These are phyloP conservation scores for Hydrangea macrophylla DNA, from an alignment of 148 eudicot genomes.

Conservation along the genomic window DNA sequence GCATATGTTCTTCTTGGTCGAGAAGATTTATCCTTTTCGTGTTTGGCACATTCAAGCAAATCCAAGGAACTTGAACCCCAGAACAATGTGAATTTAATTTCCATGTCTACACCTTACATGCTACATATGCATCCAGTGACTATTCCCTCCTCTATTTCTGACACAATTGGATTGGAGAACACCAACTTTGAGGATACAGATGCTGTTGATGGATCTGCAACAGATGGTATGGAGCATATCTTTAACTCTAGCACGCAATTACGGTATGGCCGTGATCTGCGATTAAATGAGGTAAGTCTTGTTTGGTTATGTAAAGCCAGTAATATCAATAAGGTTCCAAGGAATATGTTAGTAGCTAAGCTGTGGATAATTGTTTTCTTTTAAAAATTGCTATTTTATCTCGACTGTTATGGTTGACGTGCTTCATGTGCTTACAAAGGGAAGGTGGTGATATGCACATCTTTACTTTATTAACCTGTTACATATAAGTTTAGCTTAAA, in stretches of 20 bases:
- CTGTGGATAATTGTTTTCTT: not conserved
- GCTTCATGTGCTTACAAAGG: not conserved
- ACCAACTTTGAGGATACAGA: conserved; percentile 64
- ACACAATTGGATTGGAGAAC: conserved; percentile 52
- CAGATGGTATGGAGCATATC: conserved; percentile 98
- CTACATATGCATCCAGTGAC: conserved; percentile 83
- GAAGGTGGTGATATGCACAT: not conserved
- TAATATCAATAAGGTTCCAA: not conserved
- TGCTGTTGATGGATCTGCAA: conserved; percentile 58
- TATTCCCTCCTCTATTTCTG: conserved; percentile 73
- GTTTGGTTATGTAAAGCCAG: conserved; percentile 2
- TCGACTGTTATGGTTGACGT: not conserved
- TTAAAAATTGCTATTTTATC: not conserved
- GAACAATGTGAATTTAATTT: conserved; percentile 53
- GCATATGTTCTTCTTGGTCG: conserved; percentile 98
- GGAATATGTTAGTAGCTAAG: not conserved
- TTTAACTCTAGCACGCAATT: conserved; percentile 84
- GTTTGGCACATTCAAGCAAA: conserved; percentile 47
- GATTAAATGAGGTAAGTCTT: conserved; percentile 86
- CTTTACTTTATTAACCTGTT: conserved; percentile 3
- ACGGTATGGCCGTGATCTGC: conserved; percentile 90
- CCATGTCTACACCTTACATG: conserved; percentile 92
- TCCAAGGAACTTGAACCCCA: conserved; percentile 52
- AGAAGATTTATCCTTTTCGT: conserved; percentile 85
- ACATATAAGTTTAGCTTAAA: not conserved